Evolutionary conservation across 148 eudicot genomes (phyloP).

Genomic region (Rhododendron kiyosumense): DNA sequence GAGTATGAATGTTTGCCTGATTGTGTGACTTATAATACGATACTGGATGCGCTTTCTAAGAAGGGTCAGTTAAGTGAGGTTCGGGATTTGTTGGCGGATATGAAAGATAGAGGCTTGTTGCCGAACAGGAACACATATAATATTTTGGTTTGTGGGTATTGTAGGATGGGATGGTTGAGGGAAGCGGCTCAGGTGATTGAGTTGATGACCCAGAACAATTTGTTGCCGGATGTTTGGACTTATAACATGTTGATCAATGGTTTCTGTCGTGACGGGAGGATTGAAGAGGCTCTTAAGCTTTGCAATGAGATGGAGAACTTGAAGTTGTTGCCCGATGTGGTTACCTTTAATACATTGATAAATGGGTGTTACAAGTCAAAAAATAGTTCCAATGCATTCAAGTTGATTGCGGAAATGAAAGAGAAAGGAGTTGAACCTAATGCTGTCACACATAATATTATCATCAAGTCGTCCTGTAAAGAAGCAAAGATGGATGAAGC

Average conservation of each 20-base stretch:
- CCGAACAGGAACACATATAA: constrained; percentile 65
- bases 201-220: constrained; percentile 50
- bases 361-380: constrained; percentile 43
- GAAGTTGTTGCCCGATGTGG: constrained; percentile 53
- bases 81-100: constrained; percentile 56
- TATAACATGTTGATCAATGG: constrained; percentile 66
- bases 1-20: constrained; percentile 50
- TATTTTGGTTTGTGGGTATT: constrained; percentile 71
- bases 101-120: constrained; percentile 53
- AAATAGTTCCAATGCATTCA: constrained; percentile 34
- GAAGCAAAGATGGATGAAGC: constrained; percentile 65
- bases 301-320: constrained; percentile 55
- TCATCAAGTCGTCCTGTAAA: constrained; percentile 67
- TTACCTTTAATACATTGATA: constrained; percentile 72
- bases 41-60: constrained; percentile 55
- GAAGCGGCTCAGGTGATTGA: constrained; percentile 64
- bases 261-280: constrained; percentile 52
- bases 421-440: constrained; percentile 44
- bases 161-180: constrained; percentile 69
- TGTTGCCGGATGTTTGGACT: constrained; percentile 79
- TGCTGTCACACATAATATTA: constrained; percentile 57
- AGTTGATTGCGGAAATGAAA: constrained; percentile 66
- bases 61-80: constrained; percentile 65
- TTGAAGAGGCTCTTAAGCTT: constrained; percentile 56
- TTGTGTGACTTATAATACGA: constrained; percentile 69